phyloP scores from a whole-genome alignment of 2,329 filamentous ascomycete species.

The Colletotrichum australisinense region DNA sequence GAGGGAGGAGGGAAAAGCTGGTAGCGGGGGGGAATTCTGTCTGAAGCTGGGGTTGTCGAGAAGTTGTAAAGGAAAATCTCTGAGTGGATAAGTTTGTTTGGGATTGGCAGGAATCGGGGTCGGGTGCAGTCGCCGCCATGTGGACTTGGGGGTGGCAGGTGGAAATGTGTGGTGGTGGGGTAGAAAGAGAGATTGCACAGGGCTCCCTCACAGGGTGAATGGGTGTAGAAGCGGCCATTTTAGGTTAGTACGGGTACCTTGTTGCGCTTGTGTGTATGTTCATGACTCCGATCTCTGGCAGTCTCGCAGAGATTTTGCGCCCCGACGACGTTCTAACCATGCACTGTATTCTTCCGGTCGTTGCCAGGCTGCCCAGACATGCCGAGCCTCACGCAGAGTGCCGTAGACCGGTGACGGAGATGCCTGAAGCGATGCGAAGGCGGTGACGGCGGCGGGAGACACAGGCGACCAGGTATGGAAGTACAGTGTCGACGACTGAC shows the following conservation, averaged over 20 bases:
- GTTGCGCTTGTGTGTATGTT: background rate
- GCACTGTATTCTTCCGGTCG: slow-evolving; percentile 20
- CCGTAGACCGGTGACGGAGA: background rate
- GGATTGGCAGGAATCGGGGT: slow-evolving; percentile 32
- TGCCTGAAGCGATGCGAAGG: slow-evolving; percentile 10
- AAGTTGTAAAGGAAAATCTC: slow-evolving; percentile 37
- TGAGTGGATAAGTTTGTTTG: slow-evolving; percentile 36
- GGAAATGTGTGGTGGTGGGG: slow-evolving; percentile 28
- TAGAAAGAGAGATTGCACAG: background rate
- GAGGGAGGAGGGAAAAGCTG: slow-evolving; percentile 12
- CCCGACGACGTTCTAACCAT: slow-evolving; percentile 13
- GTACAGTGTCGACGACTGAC: slow-evolving; percentile 8
- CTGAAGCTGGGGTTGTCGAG: slow-evolving; percentile 36
- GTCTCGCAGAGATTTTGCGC: slow-evolving; percentile 26
- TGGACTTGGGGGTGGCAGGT: slow-evolving; percentile 23
- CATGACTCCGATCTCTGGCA: slow-evolving; percentile 25
- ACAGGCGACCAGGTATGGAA: background rate
- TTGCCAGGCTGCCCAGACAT: slow-evolving; percentile 16
- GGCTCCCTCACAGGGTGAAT: slow-evolving; percentile 9
- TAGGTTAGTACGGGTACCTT: slow-evolving; percentile 12
- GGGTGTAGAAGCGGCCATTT: slow-evolving; percentile 9
- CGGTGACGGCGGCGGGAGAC: slow-evolving; percentile 12
- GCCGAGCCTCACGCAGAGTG: slow-evolving; percentile 20
- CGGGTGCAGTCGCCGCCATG: slow-evolving; percentile 32
- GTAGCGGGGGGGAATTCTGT: slow-evolving; percentile 16